Base-by-base conservation (phyloP, 1,284 basidiomycete species). In the Heterobasidion irregulare region DNA sequence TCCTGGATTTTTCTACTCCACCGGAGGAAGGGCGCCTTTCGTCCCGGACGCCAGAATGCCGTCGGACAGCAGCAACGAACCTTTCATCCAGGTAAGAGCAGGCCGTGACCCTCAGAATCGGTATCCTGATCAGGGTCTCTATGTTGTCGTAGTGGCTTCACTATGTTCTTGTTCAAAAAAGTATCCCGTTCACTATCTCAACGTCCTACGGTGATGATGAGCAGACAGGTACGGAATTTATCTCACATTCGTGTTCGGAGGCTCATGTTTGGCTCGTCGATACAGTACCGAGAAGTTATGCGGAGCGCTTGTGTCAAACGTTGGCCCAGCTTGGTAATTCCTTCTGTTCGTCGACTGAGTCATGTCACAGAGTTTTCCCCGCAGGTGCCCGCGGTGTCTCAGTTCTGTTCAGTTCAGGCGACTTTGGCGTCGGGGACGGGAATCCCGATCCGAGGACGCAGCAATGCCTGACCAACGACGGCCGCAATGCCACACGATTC, bases 171-270 rank as follows among this genome's bases (percentile, higher is more conserved):
- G 47, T 36, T 1, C 59, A 69, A 33, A 67, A 53, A 41, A 68
- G 74, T 26, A 66, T 76, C n/a, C 83, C 84, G 9, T 72, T 75
- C 57, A 73, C 77, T 8, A 79, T 86, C 57, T 81, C 82, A 32
- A 85, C 82, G 0, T 79, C 76, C 59, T 85, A 90, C 62, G 84
- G 78, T 8, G 87, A 90, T 57, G 71, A 83, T 58, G 85, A 87
- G 56, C 82, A 86, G 64, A 83, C 82, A 82, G 80, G 81, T 80
- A 53, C 43, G 67, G 45, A 12, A 10, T 26, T 10, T 13, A 16
- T 43, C 18, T 38, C 6, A 0, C 8, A 16, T 34, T n/a, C 5
- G 7, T 15, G 18, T 16, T 7, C 19, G 33, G 3, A 41, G 16
- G 36, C 32, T 50, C 18, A 36, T 19, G 18, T 8, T 13, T 47